Evolutionary conservation across 2,329 filamentous ascomycete genomes (phyloP), one percentile per base, ranked within the genome.

Genomic region (Xylariaceae sp.): DNA sequence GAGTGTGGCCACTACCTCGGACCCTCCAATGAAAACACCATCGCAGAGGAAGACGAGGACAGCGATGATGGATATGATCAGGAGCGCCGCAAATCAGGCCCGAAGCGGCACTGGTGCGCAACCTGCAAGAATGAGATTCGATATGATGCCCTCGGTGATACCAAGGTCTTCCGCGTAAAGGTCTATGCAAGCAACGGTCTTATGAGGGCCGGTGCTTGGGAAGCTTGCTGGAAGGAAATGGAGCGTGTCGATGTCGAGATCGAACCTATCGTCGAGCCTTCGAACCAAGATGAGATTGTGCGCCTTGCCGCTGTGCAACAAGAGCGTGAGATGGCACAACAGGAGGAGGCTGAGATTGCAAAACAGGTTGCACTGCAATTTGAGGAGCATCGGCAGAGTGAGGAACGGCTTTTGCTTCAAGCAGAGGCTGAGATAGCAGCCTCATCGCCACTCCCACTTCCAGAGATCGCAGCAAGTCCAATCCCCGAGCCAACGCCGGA

Each of bases 221-320:
- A 83, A 5, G 92, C 92, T 2, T 93, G 90, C 53, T 99, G 93
- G 93, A 88, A 84, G 61, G 93, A 97, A 71, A 99, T 99, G 94
- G 94, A 99, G 72, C 83, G 93, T n/a, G 90, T 97, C 0, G 94
- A 99, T 65, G 89, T 96, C 1, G 93, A 97, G 70, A 83, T 99
- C 47, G 83, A 89, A 62, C 88, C 94, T 3, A 81, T 86, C 64
- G 79, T 91, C 11, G 81, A 84, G 16, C 69, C 80, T 0, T 71
- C 75, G 1, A 66, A 87, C 12, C 78, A 84, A 48, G 77, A 79
- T 16, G 82, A 84, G 58, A 72, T 91, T 17, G 81, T 84, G 53
- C 73, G 72, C n/a, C 70, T 86, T 9, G 75, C 74, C 36, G 70
- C 72, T 7, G 70, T 74, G 34, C 72, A 75, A 50, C 73, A 80